phyloP scores from a whole-genome alignment of 2,329 filamentous ascomycete species.

The Blumeria graminis region DNA sequence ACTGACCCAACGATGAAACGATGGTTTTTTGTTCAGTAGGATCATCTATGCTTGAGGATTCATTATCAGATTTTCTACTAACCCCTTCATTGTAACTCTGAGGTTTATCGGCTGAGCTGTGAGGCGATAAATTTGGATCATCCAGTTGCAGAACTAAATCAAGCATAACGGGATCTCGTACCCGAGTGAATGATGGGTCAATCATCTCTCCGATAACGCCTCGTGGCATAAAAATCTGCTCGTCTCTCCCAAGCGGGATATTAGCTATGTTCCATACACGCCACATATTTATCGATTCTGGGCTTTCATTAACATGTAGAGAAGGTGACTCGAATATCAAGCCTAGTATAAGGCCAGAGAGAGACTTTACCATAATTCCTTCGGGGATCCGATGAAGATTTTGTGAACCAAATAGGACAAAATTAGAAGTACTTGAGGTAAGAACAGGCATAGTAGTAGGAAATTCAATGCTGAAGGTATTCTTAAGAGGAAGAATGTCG shows the following conservation, averaged over 20 bases:
- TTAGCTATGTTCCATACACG: conserved; percentile 62
- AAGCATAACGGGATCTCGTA: conserved; percentile 47
- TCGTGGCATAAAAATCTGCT: conserved; percentile 58
- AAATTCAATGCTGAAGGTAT: conserved; percentile 45
- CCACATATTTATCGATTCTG: conserved; percentile 26
- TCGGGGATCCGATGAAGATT: conserved; percentile 23
- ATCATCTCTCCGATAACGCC: conserved; percentile 52
- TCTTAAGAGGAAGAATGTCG: conserved; percentile 41
- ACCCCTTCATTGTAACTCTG: conserved; percentile 4
- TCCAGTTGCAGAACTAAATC: conserved; percentile 40
- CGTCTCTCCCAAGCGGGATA: conserved; percentile 61
- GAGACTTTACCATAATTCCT: conserved; percentile 24
- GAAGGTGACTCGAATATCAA: conserved; percentile 37
- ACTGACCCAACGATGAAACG: conserved; percentile 22
- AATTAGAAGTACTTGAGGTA: conserved; percentile 13
- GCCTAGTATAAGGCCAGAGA: conserved; percentile 36
- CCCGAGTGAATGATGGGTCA: conserved; percentile 63
- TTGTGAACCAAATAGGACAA: conserved; percentile 23
- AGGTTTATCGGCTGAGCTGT: conserved; percentile 2
- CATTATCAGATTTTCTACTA: conserved; percentile 6
- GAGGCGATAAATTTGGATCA: conserved; percentile 5
- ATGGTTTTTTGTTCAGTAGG: conserved; percentile 16
- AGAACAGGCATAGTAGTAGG: conserved; percentile 16
- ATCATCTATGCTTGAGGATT: conserved; percentile 5
- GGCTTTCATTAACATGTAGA: conserved; percentile 15